Evolutionary conservation across 345 rosid species (phyloP).

Genomic region (Gynandropsis gynandra): DNA sequence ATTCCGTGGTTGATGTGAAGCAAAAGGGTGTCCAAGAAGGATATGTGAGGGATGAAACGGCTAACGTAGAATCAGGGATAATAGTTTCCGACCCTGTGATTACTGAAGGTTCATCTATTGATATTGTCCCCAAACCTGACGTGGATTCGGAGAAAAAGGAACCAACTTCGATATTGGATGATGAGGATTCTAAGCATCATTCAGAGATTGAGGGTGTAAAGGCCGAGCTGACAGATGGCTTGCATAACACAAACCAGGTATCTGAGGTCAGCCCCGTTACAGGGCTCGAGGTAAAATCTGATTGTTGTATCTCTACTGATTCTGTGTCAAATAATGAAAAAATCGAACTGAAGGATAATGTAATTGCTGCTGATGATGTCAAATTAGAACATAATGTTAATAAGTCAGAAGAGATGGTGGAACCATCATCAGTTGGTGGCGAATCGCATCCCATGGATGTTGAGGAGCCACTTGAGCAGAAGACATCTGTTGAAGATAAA

Average conservation of each 20-base stretch:
- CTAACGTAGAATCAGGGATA: background rate
- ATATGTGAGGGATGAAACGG: conserved; percentile 13
- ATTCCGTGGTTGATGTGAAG: conserved; percentile 20
- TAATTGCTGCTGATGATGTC: conserved; percentile 94
- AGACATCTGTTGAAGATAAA: conserved; percentile 53
- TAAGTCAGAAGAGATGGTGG: conserved; percentile 72
- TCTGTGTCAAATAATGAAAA: conserved; percentile 94
- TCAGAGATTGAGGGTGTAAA: conserved; percentile 38
- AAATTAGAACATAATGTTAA: conserved; percentile 88
- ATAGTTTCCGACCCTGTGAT: conserved; percentile 15
- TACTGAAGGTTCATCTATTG: conserved; percentile 29
- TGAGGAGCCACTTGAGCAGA: conserved; percentile 66
- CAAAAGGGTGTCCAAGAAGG: conserved; percentile 19
- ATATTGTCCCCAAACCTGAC: conserved; percentile 25
- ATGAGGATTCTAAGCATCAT: conserved; percentile 26
- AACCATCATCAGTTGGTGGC: conserved; percentile 69
- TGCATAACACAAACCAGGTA: conserved; percentile 77
- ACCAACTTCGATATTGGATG: conserved; percentile 29
- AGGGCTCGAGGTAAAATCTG: conserved; percentile 98
- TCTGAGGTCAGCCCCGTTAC: conserved; percentile 91
- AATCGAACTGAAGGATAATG: conserved; percentile 90
- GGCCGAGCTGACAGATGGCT: conserved; percentile 40
- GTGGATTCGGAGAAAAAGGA: conserved; percentile 30
- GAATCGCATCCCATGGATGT: conserved; percentile 90
- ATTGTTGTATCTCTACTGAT: conserved; percentile 98